phyloP scores from a whole-genome alignment of 352 stramenopile genomes.

The Saprolegnia diclina region DNA sequence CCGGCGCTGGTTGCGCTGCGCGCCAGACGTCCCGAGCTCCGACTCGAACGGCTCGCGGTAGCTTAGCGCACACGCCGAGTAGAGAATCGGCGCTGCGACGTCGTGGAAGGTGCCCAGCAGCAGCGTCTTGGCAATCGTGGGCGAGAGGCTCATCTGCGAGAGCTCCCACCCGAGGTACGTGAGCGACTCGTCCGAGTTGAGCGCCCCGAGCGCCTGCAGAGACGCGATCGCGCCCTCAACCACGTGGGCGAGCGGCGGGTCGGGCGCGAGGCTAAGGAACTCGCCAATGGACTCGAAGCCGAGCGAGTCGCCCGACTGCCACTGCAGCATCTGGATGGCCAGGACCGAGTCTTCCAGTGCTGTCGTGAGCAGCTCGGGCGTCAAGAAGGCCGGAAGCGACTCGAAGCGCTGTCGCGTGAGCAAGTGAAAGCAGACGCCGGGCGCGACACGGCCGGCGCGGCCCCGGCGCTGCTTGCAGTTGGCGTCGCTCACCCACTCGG shows the following conservation, averaged over 20 bases:
- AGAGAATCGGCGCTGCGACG: conserved; percentile 53
- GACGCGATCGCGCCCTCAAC: conserved; percentile 89
- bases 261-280: conserved; percentile 90
- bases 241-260: conserved; percentile 86
- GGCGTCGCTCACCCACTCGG: conserved; percentile 79
- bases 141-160: conserved; percentile 57
- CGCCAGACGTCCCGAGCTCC: neutral
- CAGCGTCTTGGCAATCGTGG: conserved; percentile 66
- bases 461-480: conserved; percentile 89
- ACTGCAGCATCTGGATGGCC: conserved; percentile 68
- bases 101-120: conserved; percentile 65
- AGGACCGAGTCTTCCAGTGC: conserved; percentile 68
- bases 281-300: conserved; percentile 51
- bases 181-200: conserved; percentile 36
- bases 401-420: conserved; percentile 64
- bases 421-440: conserved; percentile 89
- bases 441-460: conserved; percentile 88
- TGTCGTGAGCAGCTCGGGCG: conserved; percentile 63
- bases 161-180: conserved; percentile 74
- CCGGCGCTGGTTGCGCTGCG: conserved; percentile 2
- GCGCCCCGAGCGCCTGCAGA: conserved; percentile 72
- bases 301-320: conserved; percentile 54
- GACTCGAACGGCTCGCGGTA: conserved; percentile 71
- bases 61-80: conserved; percentile 62
- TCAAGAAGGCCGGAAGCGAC: conserved; percentile 70